phyloP scores from a whole-genome alignment of 2,329 filamentous ascomycete genomes.

The Alternaria metachromatica region DNA sequence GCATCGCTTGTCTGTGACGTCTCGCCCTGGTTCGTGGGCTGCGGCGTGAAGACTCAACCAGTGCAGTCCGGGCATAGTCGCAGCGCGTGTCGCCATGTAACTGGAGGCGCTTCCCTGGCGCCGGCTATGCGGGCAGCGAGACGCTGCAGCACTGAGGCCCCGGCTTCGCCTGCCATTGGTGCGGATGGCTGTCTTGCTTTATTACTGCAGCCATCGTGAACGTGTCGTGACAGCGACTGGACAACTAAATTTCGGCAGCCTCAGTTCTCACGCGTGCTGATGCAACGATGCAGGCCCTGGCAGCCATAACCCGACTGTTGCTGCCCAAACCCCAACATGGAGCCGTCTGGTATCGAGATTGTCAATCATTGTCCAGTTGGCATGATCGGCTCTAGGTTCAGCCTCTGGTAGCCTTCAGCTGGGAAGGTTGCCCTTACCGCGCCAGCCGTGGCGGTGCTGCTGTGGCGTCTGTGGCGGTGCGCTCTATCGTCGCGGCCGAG shows the following conservation, averaged over 20 bases:
- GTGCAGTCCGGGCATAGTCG: slow-evolving; percentile 27
- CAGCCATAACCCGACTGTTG: slow-evolving; percentile 24
- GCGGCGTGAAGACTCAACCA: slow-evolving; percentile 23
- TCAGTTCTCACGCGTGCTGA: slow-evolving; percentile 31
- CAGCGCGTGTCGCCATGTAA: slow-evolving; percentile 43
- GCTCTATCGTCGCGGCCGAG: not conserved
- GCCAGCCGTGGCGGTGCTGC: slow-evolving; percentile 3
- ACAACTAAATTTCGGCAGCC: slow-evolving; percentile 22
- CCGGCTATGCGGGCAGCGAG: slow-evolving; percentile 45
- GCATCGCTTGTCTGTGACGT: slow-evolving; percentile 39
- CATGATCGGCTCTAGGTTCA: slow-evolving; percentile 5
- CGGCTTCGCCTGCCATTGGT: slow-evolving; percentile 8
- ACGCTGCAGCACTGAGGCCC: slow-evolving; percentile 26
- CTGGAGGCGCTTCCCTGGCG: slow-evolving; percentile 28
- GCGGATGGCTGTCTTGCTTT: slow-evolving; percentile 3
- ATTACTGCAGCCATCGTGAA: slow-evolving; percentile 34
- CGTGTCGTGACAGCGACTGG: slow-evolving; percentile 42
- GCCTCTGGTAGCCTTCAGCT: not conserved
- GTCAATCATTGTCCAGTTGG: slow-evolving; percentile 10
- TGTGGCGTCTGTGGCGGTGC: slow-evolving; percentile 14
- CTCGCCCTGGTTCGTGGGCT: slow-evolving; percentile 37
- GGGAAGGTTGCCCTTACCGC: slow-evolving; percentile 5
- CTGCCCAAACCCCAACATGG: slow-evolving; percentile 26
- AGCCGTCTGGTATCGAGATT: not conserved
- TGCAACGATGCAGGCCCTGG: slow-evolving; percentile 28